These are phyloP conservation scores for Amniculicola lignicola DNA, from an alignment of 495 filamentous ascomycete genomes.

Conservation along the genomic window DNA sequence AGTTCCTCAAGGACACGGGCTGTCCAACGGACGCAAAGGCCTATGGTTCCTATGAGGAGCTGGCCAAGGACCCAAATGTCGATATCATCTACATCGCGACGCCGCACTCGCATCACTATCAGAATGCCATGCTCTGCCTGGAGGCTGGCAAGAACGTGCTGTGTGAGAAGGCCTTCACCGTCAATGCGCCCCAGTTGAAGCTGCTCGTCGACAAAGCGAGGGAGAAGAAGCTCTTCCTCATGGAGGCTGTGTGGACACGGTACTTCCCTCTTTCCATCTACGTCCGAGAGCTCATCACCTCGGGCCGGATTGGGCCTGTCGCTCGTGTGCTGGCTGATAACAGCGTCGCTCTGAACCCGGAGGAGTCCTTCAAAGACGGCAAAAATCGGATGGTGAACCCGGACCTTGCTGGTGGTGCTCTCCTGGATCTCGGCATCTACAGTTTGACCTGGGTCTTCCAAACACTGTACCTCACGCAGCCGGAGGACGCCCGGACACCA, in stretches of 20 bases:
- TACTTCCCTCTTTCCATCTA: conserved; percentile 84
- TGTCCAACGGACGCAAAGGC: conserved; percentile 65
- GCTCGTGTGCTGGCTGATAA: conserved; percentile 73
- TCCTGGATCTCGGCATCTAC: conserved; percentile 87
- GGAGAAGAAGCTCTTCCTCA: conserved; percentile 83
- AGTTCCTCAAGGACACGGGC: conserved; percentile 67
- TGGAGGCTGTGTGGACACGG: conserved; percentile 98
- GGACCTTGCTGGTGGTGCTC: conserved; percentile 80
- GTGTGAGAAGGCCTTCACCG: conserved; percentile 93
- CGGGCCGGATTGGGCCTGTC: conserved; percentile 72
- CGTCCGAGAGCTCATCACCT: conserved; percentile 66
- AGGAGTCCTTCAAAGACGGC: conserved; percentile 47
- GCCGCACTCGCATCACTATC: conserved; percentile 94
- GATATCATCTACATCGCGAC: conserved; percentile 94
- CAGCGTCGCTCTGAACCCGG: conserved; percentile 49
- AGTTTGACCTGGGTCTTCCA: conserved; percentile 93
- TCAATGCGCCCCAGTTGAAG: conserved; percentile 77
- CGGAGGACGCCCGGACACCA: conserved; percentile 46
- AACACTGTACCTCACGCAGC: conserved; percentile 76
- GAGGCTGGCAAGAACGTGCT: conserved; percentile 85
- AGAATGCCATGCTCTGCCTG: conserved; percentile 80
- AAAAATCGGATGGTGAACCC: conserved; percentile 81
- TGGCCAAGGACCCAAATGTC: conserved; percentile 73
- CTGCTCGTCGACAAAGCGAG: conserved; percentile 68
- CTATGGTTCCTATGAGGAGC: conserved; percentile 78